These are phyloP conservation scores for Saccharomyces hybrid DNA, from an alignment of 1,139 yeast species.

Conservation along the genomic window DNA sequence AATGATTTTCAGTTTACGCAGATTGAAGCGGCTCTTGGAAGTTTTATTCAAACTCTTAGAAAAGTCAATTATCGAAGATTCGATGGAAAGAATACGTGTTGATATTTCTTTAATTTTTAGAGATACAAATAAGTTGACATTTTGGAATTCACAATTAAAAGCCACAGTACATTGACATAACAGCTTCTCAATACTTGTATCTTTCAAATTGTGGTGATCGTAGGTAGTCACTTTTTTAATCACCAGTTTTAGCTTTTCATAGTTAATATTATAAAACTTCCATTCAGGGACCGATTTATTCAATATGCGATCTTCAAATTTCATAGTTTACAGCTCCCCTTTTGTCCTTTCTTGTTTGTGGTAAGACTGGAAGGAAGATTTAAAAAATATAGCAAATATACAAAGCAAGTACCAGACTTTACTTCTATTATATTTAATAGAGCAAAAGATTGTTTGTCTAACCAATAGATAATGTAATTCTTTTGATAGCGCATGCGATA, in stretches of 20 bases:
- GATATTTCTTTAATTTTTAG: constrained; percentile 28
- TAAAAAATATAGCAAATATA: background rate
- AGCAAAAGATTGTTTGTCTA: background rate
- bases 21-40: background rate
- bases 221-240: constrained; percentile 46
- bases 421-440: background rate
- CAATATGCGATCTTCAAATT: constrained; percentile 71
- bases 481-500: background rate
- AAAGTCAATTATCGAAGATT: constrained; percentile 13
- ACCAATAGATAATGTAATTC: background rate
- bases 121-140: constrained; percentile 24
- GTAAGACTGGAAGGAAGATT: background rate
- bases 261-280: constrained; percentile 76
- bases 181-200: background rate
- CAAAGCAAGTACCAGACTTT: background rate
- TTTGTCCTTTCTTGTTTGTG: too few relatives aligned
- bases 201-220: constrained; percentile 1
- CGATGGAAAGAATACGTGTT: constrained; percentile 24
- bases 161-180: constrained; percentile 18
- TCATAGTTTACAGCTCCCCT: constrained; percentile 41
- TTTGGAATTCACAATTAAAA: constrained; percentile 34
- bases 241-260: constrained; percentile 61
- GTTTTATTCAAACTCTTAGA: constrained; percentile 1
- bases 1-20: constrained; percentile 14
- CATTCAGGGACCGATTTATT: constrained; percentile 82